phyloP scores from a whole-genome alignment of 1,284 basidiomycete genomes.

The Microbotryum intermedium region DNA sequence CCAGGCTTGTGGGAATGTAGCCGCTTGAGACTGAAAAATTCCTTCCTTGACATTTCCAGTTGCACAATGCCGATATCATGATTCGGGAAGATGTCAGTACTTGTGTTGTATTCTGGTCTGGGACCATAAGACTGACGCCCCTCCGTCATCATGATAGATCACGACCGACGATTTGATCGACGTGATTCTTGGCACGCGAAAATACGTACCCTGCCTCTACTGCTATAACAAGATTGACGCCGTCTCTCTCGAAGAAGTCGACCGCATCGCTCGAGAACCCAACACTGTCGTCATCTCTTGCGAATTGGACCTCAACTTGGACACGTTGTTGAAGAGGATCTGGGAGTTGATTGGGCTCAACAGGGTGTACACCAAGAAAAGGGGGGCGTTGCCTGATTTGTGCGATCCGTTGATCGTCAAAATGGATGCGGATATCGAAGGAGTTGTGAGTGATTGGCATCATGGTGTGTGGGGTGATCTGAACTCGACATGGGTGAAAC shows the following conservation, averaged over 20 bases:
- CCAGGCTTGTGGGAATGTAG: not conserved
- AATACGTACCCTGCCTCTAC: constrained; percentile 81
- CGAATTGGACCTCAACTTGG: constrained; percentile 83
- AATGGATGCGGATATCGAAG: constrained; percentile 87
- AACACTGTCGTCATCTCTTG: constrained; percentile 89
- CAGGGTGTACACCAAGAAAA: constrained; percentile 80
- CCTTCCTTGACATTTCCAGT: constrained; percentile 35
- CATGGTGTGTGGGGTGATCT: too few species aligned
- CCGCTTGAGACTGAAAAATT: constrained; percentile 30
- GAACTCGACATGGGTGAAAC: too few species aligned
- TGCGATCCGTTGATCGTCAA: constrained; percentile 86
- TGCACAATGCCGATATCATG: constrained; percentile 95
- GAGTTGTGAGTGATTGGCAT: constrained; percentile 36
- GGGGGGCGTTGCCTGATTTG: constrained; percentile 80
- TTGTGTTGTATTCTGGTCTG: not conserved
- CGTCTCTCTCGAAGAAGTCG: constrained; percentile 79
- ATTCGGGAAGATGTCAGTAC: constrained; percentile 79
- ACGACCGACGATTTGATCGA: constrained; percentile 97
- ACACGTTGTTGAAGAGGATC: constrained; percentile 77
- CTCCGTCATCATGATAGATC: constrained; percentile 50
- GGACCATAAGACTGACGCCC: not conserved
- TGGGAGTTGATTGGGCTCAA: constrained; percentile 53
- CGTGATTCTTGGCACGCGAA: constrained; percentile 79
- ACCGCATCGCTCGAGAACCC: constrained; percentile 78
- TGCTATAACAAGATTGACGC: constrained; percentile 63